A percentile compares a stretch with the other conserved stretches of the same genome.
phyloP scores from a whole-genome alignment of 495 filamentous ascomycete species.

The Jackrogersella multiformis region DNA sequence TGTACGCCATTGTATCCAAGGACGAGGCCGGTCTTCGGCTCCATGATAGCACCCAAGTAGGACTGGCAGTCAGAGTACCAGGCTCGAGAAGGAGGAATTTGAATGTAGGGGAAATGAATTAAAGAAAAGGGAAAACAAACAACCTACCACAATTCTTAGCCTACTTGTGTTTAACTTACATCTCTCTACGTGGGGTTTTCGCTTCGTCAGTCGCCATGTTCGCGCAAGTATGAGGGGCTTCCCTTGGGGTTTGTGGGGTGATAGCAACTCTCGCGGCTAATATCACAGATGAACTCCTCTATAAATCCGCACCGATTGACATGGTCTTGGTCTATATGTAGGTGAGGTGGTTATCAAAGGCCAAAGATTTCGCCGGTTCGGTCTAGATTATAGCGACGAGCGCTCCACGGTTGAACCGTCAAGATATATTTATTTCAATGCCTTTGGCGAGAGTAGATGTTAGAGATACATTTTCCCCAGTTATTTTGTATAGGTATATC shows the following conservation, averaged over 20 bases:
- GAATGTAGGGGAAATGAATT: conserved; percentile 3
- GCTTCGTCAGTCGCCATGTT: conserved; percentile 23
- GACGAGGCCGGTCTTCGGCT: conserved; percentile 54
- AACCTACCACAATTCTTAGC: conserved; percentile 3
- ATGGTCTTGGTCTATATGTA: conserved; percentile 6
- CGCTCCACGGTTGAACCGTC: not conserved
- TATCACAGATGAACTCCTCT: conserved; percentile 40
- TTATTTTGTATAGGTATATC: not conserved
- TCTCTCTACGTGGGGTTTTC: conserved; percentile 32
- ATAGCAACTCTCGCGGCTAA: conserved; percentile 47
- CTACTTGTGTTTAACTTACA: conserved; percentile 23
- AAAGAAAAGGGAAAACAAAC: conserved; percentile 2
- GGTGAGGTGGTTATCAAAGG: not conserved
- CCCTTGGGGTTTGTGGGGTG: conserved; percentile 41
- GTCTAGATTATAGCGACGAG: conserved; percentile 36
- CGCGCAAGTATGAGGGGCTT: conserved; percentile 29
- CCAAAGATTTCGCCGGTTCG: conserved; percentile 36
- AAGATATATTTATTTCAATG: too few relatives aligned
- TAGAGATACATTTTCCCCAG: not conserved
- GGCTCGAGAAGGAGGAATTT: not conserved
- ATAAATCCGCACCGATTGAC: conserved; percentile 41
- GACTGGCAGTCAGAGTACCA: conserved; percentile 8
- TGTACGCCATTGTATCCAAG: conserved; percentile 60
- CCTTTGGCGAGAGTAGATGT: not conserved
- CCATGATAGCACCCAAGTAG: conserved; percentile 32